Base-by-base conservation (phyloP, 306 rosid species). In the Cercis canadensis region DNA sequence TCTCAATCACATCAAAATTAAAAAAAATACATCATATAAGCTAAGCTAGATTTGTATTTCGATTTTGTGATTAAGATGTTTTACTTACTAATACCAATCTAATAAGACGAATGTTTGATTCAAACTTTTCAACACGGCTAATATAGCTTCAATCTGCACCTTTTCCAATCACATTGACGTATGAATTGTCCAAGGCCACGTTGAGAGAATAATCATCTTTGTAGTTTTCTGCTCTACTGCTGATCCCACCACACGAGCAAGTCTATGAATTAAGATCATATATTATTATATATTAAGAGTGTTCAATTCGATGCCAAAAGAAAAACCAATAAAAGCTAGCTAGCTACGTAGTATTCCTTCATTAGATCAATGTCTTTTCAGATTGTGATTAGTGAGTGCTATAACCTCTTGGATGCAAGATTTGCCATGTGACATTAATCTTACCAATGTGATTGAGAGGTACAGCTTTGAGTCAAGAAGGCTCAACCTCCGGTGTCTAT, bases 231-330 rank as follows among this genome's bases (percentile, higher is more conserved):
- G 8, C 49, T 17, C 45, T 70, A 41, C 75, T 74, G 74, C 57
- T 63, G 80, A 78, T 77, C 87, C 88, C 73, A 82, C 87, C 75
- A 66, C 81, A 71, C 81, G 79, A 81, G 73, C 68, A 66, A 8
- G 49, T 55, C 59, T 39, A 36, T 50, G 13, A 64, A 53, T 11
- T 24, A 24, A 24, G 1, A 24, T 24, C n/a, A 24, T 24, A 3
- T 24, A n/a, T 24, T 24, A 24, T 24, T 24, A 24, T 24, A 24
- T 24, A 24, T 24, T 24, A 24, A 24, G 1, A 24, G 29, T 24
- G 29, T 24, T 24, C 75, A n/a, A n/a, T n/a, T n/a, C n/a, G n/a
- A n/a, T n/a, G n/a, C n/a, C n/a, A 46, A 66, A 62, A 53, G 40
- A 32, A 41, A 51, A 51, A 31, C 17, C 53, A 7, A n/a, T n/a